Evolutionary conservation across 2,329 filamentous ascomycete genomes (phyloP), one percentile per base, ranked within the genome.

Genomic region (Calonectria pauciramosa): DNA sequence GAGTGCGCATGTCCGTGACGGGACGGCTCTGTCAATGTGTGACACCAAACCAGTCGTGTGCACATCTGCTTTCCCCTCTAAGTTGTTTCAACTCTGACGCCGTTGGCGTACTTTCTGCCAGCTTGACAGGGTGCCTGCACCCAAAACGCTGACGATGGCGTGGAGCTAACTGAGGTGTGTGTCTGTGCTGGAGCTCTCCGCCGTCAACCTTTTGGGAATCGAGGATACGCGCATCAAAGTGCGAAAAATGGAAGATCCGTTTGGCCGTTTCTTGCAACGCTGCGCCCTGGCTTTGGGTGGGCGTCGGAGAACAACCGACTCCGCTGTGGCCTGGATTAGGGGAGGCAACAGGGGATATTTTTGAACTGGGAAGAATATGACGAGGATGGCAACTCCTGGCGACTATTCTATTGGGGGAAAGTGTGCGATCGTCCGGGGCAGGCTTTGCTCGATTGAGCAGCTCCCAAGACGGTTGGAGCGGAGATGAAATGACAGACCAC

Each of bases 31-130:
- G 56, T 52, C 56, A 72, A 64, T 51, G 52, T 52, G 56, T 23
- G 56, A 72, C 65, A 54, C 38, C 30, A 30, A 47, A 23, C 13
- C 65, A 26, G 68, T 38, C 34, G 36, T 38, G 20, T n/a, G 47
- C 68, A 54, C 28, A 51, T 70, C 66, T 60, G 66, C 44, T 71
- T 75, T 76, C 76, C 71, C 63, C 49, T 63, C 34, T 54, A 59
- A 51, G 52, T 38, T 70, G 72, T 79, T 81, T 80, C 74, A 75
- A 75, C 51, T 75, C 69, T 74, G 71, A 70, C 49, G 72, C 77
- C 70, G 71, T 71, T 64, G 34, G 66, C 44, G 56, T 52, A 54
- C 60, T 59, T 36, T 65, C 18, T 38, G 56, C 56, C 59, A 56
- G 69, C 30, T 68, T 69, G 54, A 59, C 28, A 68, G 41, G 51